These are phyloP conservation scores for Penicillium verhagenii DNA, from an alignment of 495 filamentous ascomycete genomes.

Conservation along the genomic window DNA sequence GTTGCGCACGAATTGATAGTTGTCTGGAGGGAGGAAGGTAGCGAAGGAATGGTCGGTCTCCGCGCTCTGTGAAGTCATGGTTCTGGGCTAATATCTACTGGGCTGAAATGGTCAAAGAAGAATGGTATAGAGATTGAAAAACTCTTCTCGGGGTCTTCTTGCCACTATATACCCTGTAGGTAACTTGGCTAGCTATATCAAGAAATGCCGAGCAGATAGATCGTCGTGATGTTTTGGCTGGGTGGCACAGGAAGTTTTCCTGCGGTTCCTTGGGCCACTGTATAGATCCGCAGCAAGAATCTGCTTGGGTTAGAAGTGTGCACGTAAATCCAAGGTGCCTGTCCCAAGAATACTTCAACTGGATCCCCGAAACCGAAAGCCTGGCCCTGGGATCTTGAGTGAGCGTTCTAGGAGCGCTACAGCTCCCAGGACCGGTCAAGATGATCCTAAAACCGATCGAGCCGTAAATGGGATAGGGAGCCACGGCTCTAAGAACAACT, in stretches of 20 bases:
- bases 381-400: neutral
- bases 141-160: conserved; percentile 1
- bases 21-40: neutral
- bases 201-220: neutral
- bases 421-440: too few relatives aligned
- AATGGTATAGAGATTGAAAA: neutral
- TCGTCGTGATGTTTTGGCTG: neutral
- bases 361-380: neutral
- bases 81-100: neutral
- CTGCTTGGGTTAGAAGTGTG: neutral
- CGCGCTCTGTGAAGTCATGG: neutral
- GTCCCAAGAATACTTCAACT: neutral
- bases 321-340: neutral
- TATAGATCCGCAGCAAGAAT: neutral
- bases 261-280: neutral
- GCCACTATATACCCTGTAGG: neutral
- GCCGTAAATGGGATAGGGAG: too few relatives aligned
- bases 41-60: neutral
- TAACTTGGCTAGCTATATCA: neutral
- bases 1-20: neutral
- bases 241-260: neutral
- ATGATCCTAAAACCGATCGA: too few relatives aligned
- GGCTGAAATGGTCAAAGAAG: neutral
- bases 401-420: too few relatives aligned
- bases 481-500: too few relatives aligned